Percentiles rank a stretch among this genome's conserved stretches.
Conservation (phyloP, 176 grass and related monocot genomes). For the Chloris gayana region DNA sequence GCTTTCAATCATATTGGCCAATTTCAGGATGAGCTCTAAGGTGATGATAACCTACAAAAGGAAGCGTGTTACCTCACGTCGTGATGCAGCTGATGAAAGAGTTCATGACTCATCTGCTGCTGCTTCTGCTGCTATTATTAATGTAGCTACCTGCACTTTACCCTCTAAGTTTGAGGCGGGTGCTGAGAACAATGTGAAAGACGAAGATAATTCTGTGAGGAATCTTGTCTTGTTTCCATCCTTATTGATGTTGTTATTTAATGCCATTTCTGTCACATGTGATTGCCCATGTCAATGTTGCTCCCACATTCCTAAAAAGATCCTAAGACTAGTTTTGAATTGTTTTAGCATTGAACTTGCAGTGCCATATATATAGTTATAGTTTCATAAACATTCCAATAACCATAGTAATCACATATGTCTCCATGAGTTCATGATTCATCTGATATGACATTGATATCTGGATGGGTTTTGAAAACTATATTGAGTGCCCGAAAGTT, state of each 20-base stretch:
- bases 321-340: background rate
- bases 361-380: background rate
- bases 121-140: constrained; percentile 35
- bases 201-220: constrained; percentile 47
- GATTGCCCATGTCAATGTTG: background rate
- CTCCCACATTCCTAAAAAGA: background rate
- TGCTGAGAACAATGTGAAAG: background rate
- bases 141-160: background rate
- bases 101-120: constrained; percentile 13
- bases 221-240: constrained; percentile 11
- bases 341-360: background rate
- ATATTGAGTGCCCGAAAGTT: background rate
- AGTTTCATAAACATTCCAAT: background rate
- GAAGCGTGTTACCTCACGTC: constrained; percentile 43
- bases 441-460: background rate
- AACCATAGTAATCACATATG: too few species aligned
- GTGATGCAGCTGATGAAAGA: constrained; percentile 3
- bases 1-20: background rate
- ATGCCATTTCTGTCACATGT: background rate
- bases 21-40: constrained; percentile 49
- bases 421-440: constrained; percentile 23
- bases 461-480: background rate
- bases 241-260: background rate
- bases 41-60: constrained; percentile 67
- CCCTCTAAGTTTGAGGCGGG: background rate